Conservation (phyloP, 1,284 basidiomycete genomes). For the Anthracocystis walkeri region DNA sequence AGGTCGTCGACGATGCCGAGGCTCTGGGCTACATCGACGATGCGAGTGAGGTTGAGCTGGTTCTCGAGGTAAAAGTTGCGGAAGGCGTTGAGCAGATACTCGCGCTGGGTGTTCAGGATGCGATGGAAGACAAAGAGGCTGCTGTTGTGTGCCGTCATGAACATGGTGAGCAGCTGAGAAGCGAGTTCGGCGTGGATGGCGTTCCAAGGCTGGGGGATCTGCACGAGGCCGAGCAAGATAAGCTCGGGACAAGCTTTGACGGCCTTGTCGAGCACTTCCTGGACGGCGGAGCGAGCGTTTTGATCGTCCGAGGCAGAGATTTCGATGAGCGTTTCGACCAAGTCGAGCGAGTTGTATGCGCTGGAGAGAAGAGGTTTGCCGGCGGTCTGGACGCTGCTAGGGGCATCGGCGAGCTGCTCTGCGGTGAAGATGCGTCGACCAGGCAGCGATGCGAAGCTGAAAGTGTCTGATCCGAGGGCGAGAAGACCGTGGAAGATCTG, state of each 20-base stretch:
- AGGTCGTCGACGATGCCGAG: slow-evolving; percentile 90
- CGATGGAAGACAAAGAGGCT: slow-evolving; percentile 96
- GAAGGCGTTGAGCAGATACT: slow-evolving; percentile 86
- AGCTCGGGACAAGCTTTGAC: slow-evolving; percentile 85
- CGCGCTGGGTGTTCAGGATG: slow-evolving; percentile 88
- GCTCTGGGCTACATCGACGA: slow-evolving; percentile 94
- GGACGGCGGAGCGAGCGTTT: slow-evolving; percentile 58
- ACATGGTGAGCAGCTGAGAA: slow-evolving; percentile 86
- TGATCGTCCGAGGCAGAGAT: slow-evolving; percentile 88
- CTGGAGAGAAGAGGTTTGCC: slow-evolving; percentile 81
- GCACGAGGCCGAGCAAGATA: slow-evolving; percentile 90
- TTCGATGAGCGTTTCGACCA: slow-evolving; percentile 87
- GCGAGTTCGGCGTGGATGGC: slow-evolving; percentile 87
- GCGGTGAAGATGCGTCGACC: slow-evolving; percentile 56
- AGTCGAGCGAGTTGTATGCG: slow-evolving; percentile 92
- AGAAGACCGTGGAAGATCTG: slow-evolving; percentile 87
- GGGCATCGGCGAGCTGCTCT: slow-evolving; percentile 72
- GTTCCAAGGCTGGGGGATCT: slow-evolving; percentile 87
- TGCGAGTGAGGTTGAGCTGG: slow-evolving; percentile 90
- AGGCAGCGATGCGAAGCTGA: slow-evolving; percentile 76
- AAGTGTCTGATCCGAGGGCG: slow-evolving; percentile 79
- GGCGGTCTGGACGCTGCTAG: slow-evolving; percentile 80
- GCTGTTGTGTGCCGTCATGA: slow-evolving; percentile 90
- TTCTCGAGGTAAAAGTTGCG: slow-evolving; percentile 91
- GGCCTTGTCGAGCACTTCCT: slow-evolving; percentile 66